Conservation (phyloP, 495 filamentous ascomycete genomes). For the Pyrenopolyporus hunteri region DNA sequence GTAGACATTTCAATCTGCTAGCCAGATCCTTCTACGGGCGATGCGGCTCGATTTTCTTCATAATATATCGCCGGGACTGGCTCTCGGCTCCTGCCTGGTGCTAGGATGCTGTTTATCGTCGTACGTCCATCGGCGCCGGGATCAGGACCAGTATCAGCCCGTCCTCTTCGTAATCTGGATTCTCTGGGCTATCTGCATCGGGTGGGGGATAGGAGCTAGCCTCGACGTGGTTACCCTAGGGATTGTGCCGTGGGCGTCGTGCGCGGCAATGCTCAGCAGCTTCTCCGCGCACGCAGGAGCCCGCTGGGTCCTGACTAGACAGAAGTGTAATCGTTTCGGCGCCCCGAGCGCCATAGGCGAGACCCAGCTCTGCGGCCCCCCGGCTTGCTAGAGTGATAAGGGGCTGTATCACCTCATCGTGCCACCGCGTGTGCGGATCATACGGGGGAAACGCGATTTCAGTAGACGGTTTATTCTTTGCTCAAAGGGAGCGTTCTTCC, state of each 20-base stretch:
- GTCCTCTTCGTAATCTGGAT: constrained; percentile 47
- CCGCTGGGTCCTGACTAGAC: constrained; percentile 16
- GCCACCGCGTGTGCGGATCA: too few species aligned
- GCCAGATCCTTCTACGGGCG: constrained; percentile 5
- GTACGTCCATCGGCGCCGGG: constrained; percentile 49
- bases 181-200: constrained; percentile 37
- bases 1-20: constrained; percentile 5
- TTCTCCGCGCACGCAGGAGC: constrained; percentile 27
- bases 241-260: constrained; percentile 50
- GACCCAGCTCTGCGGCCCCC: too few species aligned
- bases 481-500: too few species aligned
- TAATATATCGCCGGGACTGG: constrained; percentile 45
- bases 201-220: constrained; percentile 40
- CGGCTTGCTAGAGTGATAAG: too few species aligned
- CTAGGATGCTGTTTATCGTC: constrained; percentile 56
- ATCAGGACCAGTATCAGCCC: constrained; percentile 48
- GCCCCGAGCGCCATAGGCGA: constrained; percentile 1
- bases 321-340: not conserved
- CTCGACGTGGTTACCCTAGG: constrained; percentile 52
- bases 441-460: too few species aligned
- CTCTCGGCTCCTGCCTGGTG: constrained; percentile 52
- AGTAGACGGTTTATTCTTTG: too few species aligned
- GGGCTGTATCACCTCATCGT: too few species aligned
- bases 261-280: constrained; percentile 51
- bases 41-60: constrained; percentile 32